A percentile compares a stretch with the other conserved stretches of the same genome.
These are phyloP conservation scores for Bolboschoenus planiculmis DNA, from an alignment of 176 grass and related monocot species.

Conservation along the genomic window DNA sequence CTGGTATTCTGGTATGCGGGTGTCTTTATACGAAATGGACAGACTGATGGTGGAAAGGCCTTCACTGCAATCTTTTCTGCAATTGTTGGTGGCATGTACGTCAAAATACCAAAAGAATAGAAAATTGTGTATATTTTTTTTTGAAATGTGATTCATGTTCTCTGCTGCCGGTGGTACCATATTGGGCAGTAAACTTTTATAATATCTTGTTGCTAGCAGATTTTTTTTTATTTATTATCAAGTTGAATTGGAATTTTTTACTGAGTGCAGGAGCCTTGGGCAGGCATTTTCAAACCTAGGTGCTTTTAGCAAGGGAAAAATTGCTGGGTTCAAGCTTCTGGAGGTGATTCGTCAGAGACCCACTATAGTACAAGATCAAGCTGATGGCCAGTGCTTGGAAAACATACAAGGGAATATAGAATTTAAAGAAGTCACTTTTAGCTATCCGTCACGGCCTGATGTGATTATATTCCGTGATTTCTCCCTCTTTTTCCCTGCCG, in stretches of 20 bases:
- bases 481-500: constrained; percentile 93
- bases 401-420: constrained; percentile 98
- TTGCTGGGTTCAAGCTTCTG: constrained; percentile 87
- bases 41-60: constrained; percentile 86
- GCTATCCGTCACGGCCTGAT: constrained; percentile 92
- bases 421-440: constrained; percentile 98
- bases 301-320: constrained; percentile 97
- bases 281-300: constrained; percentile 97
- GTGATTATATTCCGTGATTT: constrained; percentile 93
- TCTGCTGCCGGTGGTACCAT: background rate
- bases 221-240: background rate
- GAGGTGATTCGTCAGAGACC: constrained; percentile 92
- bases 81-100: constrained; percentile 90
- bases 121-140: background rate
- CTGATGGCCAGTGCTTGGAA: constrained; percentile 78
- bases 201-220: constrained; percentile 5
- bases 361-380: constrained; percentile 66
- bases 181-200: background rate
- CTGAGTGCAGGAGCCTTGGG: constrained; percentile 77
- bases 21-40: constrained; percentile 88
- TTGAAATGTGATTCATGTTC: background rate
- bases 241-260: background rate
- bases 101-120: constrained; percentile 9
- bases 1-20: constrained; percentile 97
- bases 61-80: constrained; percentile 97